These are phyloP conservation scores for Hydrangea macrophylla DNA, from an alignment of 148 eudicot species.

Conservation along the genomic window DNA sequence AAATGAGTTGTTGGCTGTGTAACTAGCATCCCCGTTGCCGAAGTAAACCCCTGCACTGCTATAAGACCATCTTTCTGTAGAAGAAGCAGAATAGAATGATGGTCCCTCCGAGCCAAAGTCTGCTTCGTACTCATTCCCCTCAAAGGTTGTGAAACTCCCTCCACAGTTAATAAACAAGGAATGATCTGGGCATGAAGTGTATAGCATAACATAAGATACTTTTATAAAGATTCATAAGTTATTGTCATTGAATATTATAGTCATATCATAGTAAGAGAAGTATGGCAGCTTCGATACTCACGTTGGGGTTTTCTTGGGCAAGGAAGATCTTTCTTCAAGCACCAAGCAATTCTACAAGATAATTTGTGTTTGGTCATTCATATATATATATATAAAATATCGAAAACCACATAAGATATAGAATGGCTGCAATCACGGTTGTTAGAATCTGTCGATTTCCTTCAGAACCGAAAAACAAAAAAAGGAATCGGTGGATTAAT, in stretches of 20 bases:
- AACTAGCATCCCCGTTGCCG: constrained; percentile 21
- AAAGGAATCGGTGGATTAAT: no score
- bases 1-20: constrained; percentile 26
- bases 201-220: neutral
- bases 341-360: constrained; percentile 36
- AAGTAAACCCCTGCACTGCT: constrained; percentile 58
- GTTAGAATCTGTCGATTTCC: no score
- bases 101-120: constrained; percentile 40
- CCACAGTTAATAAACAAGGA: constrained; percentile 69
- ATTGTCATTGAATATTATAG: neutral
- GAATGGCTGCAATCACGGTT: no score
- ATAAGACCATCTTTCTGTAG: constrained; percentile 68
- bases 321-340: constrained; percentile 54
- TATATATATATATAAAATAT: neutral
- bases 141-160: constrained; percentile 28
- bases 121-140: constrained; percentile 44
- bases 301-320: constrained; percentile 38
- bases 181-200: constrained; percentile 33
- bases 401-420: neutral
- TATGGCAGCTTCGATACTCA: constrained; percentile 16
- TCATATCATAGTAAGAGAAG: neutral
- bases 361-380: constrained; percentile 2
- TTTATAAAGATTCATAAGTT: neutral
- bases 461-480: no score
- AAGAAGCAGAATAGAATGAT: constrained; percentile 43